These are phyloP conservation scores for Parachaetomium inaequale DNA, from an alignment of 495 filamentous ascomycete species.

Conservation along the genomic window DNA sequence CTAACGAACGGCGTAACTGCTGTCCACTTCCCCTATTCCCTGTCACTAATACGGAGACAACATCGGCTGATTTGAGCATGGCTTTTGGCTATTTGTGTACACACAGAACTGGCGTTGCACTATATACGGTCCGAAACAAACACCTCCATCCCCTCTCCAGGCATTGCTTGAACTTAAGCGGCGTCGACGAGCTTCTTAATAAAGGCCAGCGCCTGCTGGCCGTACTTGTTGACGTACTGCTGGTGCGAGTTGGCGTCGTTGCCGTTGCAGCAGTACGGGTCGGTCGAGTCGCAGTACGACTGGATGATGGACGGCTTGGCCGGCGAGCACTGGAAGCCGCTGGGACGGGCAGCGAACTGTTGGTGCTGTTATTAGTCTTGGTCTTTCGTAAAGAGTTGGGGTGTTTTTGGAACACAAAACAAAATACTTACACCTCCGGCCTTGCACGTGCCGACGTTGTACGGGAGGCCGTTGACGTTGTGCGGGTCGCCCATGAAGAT, in stretches of 20 bases:
- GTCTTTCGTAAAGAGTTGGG: no score
- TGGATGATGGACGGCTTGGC: slow-evolving; percentile 50
- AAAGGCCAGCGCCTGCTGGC: slow-evolving; percentile 36
- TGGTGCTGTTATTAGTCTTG: neutral
- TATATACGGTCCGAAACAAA: neutral
- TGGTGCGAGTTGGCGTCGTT: slow-evolving; percentile 57
- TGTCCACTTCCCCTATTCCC: neutral
- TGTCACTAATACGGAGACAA: neutral
- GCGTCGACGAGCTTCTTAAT: slow-evolving; percentile 20
- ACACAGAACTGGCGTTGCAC: neutral
- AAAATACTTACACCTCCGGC: slow-evolving; percentile 51
- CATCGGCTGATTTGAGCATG: neutral
- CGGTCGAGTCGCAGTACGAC: slow-evolving; percentile 60
- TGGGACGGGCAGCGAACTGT: slow-evolving; percentile 55
- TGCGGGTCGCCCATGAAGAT: slow-evolving; percentile 64
- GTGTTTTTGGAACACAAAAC: neutral
- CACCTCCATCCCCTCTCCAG: neutral
- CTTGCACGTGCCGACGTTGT: slow-evolving; percentile 58
- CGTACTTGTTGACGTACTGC: slow-evolving; percentile 54
- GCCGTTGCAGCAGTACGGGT: slow-evolving; percentile 66
- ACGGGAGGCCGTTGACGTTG: slow-evolving; percentile 50
- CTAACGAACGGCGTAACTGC: no score
- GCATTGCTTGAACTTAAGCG: neutral
- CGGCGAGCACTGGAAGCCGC: slow-evolving; percentile 54
- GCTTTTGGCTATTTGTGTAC: neutral